Evolutionary conservation across 140 eudicot genomes (phyloP).

Genomic region (Ambrosia hybrid): DNA sequence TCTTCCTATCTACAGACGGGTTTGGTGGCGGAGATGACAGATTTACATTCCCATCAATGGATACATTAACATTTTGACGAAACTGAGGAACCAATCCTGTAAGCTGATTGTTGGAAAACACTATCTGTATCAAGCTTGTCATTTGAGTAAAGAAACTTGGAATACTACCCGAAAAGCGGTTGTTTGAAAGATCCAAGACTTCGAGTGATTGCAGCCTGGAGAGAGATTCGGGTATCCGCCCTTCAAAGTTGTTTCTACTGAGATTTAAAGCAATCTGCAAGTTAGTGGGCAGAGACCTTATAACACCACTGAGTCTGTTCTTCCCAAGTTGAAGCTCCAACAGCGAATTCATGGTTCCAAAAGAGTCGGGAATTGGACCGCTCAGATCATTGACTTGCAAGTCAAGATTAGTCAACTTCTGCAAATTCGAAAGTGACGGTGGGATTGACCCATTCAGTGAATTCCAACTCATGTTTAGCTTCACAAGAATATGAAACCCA

Average conservation of each 20-base stretch:
- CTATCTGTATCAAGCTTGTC: constrained; percentile 43
- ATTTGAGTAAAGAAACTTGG: constrained; percentile 43
- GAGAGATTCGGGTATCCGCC: constrained; percentile 46
- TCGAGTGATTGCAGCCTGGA: constrained; percentile 41
- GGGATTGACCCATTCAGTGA: constrained; percentile 64
- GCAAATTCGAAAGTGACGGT: constrained; percentile 48
- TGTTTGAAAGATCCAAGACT: constrained; percentile 81
- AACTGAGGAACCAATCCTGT: constrained; percentile 60
- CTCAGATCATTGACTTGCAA: constrained; percentile 52
- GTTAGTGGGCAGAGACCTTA: constrained; percentile 48
- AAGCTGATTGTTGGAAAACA: constrained; percentile 58
- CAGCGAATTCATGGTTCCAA: constrained; percentile 40
- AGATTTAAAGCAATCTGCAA: constrained; percentile 73
- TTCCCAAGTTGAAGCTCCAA: constrained; percentile 80
- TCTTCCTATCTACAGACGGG: constrained; percentile 7
- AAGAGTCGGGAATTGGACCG: constrained; percentile 55
- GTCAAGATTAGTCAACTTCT: constrained; percentile 46
- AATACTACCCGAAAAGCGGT: constrained; percentile 54
- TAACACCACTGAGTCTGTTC: constrained; percentile 55
- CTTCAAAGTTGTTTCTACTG: constrained; percentile 62
- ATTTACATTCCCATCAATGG: constrained; percentile 38
- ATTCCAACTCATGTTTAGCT: constrained; percentile 66
- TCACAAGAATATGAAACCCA: constrained; percentile 36
- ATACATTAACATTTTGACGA: constrained; percentile 21
- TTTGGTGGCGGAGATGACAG: constrained; percentile 14